Evolutionary conservation across 2,329 filamentous ascomycete genomes (phyloP).

Genomic region (Bipolaris gigantea): DNA sequence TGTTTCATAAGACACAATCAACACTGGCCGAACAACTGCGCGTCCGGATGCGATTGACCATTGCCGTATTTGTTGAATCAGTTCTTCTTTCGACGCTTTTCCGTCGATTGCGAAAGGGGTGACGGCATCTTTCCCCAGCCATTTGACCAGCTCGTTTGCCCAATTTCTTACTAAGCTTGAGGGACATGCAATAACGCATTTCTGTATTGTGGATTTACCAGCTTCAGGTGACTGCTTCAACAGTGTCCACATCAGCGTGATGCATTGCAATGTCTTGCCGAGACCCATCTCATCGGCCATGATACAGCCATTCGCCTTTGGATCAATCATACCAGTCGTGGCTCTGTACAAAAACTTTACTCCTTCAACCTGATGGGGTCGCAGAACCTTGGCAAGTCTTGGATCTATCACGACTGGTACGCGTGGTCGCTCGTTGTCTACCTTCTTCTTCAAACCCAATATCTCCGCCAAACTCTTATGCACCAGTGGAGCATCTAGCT

Average conservation of each 20-base stretch:
- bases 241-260: conserved; percentile 93
- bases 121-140: conserved; percentile 89
- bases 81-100: conserved; percentile 91
- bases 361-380: conserved; percentile 96
- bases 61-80: conserved; percentile 86
- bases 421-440: conserved; percentile 78
- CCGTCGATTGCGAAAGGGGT: conserved; percentile 95
- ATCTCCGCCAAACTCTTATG: conserved; percentile 97
- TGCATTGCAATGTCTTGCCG: conserved; percentile 96
- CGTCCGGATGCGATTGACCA: conserved; percentile 94
- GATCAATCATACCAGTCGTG: conserved; percentile 92
- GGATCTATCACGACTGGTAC: conserved; percentile 99
- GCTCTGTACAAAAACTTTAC: conserved; percentile 97
- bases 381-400: conserved; percentile 80
- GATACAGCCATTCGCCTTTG: conserved; percentile 93
- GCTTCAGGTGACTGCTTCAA: conserved; percentile 94
- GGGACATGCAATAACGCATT: conserved; percentile 94
- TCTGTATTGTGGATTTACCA: conserved; percentile 91
- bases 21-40: conserved; percentile 83
- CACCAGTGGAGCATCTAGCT: conserved; percentile 74
- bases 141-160: conserved; percentile 96
- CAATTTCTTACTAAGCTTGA: conserved; percentile 96
- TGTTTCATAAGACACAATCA: conserved; percentile 98
- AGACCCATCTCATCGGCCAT: conserved; percentile 99
- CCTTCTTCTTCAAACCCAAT: conserved; percentile 86